Base-by-base conservation (phyloP, 345 rosid genomes). In the Orychophragmus violaceus region DNA sequence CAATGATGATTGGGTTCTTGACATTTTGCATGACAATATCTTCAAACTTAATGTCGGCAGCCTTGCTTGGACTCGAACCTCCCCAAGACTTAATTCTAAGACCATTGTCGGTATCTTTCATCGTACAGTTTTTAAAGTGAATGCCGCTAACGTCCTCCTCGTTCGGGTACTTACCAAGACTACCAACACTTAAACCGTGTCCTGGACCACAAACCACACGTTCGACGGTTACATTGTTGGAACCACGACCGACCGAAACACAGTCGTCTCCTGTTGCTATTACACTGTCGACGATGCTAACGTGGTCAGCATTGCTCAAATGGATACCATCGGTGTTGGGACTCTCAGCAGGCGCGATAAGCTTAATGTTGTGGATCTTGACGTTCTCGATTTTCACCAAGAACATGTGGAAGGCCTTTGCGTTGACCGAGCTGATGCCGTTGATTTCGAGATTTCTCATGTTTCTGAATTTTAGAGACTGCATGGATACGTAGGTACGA, bases 351-450 rank as follows among this genome's bases (percentile, higher is more conserved):
- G 90, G 92, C 3, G 92, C 96, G 2, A 70, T 52, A 14, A 86
- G 54, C 24, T 63, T 79, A 42, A 86, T 62, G 61, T 70, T 62
- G 25, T 35, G 23, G 41, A 68, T 18, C 0, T 56, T 75, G 33
- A 83, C 35, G 35, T 70, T 60, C 2, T 22, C 17, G 22, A 70
- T 63, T 19, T 61, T 39, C 5, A 76, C 65, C 1, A 86, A 8
- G 59, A 76, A 75, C 52, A 80, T 64, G 65, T 89, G 96, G 74
- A 83, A 86, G 21, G 75, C 83, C 65, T 74, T 83, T 83, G 83
- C 68, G 52, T 89, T 77, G 25, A 77, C 30, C 17, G 78, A 83
- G 9, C 55, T 76, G 45, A 87, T 67, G 12, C 70, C 81, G 8
- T 21, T 53, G 2, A 89, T 19, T 7, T 29, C 65, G 1, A 71